Conservation (phyloP, 805 yeast genomes). For the Starmerella stigmatis region DNA sequence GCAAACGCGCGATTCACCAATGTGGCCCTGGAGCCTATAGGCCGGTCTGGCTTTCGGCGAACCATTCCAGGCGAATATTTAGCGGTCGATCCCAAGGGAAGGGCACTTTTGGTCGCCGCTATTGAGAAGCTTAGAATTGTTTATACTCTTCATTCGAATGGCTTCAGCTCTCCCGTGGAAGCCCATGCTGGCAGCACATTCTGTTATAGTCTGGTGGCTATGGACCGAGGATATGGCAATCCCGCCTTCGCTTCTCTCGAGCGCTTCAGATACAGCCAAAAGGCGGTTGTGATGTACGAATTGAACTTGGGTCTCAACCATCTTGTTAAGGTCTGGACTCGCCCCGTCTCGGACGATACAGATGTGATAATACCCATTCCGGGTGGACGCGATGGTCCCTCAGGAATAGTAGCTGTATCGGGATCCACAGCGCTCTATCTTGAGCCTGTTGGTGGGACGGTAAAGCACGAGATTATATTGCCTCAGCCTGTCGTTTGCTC, state of each 20-base stretch:
- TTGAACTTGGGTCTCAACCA: conserved; percentile 79
- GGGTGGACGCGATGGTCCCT: conserved; percentile 56
- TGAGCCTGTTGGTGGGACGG: conserved; percentile 10
- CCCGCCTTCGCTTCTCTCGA: conserved; percentile 81
- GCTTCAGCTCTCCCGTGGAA: neutral
- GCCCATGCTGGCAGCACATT: conserved; percentile 28
- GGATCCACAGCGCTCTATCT: conserved; percentile 42
- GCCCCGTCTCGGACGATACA: conserved; percentile 34
- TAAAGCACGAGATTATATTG: conserved; percentile 2
- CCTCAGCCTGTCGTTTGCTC: conserved; percentile 39
- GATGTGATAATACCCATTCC: conserved; percentile 58
- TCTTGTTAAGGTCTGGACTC: conserved; percentile 45
- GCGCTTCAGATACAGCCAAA: conserved; percentile 35
- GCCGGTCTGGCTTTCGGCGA: conserved; percentile 61
- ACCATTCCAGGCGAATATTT: conserved; percentile 65
- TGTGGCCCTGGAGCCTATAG: conserved; percentile 34
- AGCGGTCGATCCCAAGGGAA: conserved; percentile 55
- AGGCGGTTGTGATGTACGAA: conserved; percentile 56
- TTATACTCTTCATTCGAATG: neutral
- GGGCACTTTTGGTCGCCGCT: conserved; percentile 33
- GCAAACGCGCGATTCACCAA: conserved; percentile 23
- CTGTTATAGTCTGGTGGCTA: conserved; percentile 44
- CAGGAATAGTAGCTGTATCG: conserved; percentile 59
- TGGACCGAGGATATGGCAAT: conserved; percentile 72
- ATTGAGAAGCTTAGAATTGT: conserved; percentile 20